Conservation (phyloP, 2,329 filamentous ascomycete genomes). For the Fusarium udum region DNA sequence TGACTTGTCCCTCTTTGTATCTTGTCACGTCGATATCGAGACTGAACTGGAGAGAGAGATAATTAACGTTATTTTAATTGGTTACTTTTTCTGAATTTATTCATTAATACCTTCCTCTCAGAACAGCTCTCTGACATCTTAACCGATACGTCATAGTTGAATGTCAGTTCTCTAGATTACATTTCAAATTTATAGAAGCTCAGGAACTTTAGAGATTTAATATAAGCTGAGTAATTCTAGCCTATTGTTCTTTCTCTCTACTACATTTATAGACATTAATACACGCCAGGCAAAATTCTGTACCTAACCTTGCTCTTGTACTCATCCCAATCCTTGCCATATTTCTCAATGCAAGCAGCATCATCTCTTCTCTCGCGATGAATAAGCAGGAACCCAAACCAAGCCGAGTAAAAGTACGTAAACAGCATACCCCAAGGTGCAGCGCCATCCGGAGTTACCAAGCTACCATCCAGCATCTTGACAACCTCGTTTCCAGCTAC, state of each 20-base stretch:
- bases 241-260: accelerated
- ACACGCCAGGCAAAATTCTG: conserved; percentile 79
- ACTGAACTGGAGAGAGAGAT: no score
- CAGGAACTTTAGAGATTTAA: accelerated
- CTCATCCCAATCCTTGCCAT: conserved; percentile 86
- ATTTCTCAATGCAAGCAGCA: conserved; percentile 86
- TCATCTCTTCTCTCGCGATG: conserved; percentile 88
- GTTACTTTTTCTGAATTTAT: no score
- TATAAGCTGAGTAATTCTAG: accelerated
- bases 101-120: no score
- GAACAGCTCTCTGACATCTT: no score
- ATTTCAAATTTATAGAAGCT: no score
- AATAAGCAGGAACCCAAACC: conserved; percentile 84
- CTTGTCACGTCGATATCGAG: no score
- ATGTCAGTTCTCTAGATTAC: no score
- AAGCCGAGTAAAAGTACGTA: conserved; percentile 91
- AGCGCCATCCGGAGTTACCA: conserved; percentile 74
- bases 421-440: conserved; percentile 84
- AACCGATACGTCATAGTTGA: no score
- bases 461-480: conserved; percentile 65
- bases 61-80: no score
- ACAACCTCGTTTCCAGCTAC: conserved; percentile 56
- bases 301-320: conserved; percentile 83
- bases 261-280: background rate
- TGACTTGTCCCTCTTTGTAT: no score